phyloP scores from a whole-genome alignment of 345 rosid genomes.

The Rubroshorea leprosula region DNA sequence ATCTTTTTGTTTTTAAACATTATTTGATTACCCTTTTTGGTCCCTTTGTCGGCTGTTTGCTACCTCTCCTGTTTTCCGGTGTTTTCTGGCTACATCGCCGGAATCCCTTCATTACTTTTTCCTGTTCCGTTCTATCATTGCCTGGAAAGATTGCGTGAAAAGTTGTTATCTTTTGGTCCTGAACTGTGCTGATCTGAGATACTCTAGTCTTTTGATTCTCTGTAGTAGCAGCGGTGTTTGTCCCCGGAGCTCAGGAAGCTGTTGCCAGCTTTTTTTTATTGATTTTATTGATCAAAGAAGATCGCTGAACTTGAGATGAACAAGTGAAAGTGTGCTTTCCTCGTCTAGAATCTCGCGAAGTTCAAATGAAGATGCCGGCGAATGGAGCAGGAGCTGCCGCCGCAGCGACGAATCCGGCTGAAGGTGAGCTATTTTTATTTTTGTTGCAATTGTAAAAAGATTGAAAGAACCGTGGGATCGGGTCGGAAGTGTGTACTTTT shows the following conservation, averaged over 20 bases:
- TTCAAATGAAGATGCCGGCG: slow-evolving; percentile 39
- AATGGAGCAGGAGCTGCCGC: slow-evolving; percentile 28
- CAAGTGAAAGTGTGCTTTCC: slow-evolving; percentile 14
- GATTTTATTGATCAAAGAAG: too few species aligned
- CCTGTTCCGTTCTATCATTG: too few species aligned
- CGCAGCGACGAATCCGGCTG: slow-evolving; percentile 25
- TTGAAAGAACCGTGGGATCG: slow-evolving; percentile 16
- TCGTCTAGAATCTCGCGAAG: too few species aligned
- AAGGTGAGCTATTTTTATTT: slow-evolving; percentile 35
- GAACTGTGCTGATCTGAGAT: too few species aligned
- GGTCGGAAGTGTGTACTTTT: not conserved
- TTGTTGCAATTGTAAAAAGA: slow-evolving; percentile 3
- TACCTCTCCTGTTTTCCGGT: too few species aligned
- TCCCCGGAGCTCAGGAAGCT: not conserved
- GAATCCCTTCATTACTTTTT: too few species aligned
- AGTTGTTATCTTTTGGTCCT: too few species aligned
- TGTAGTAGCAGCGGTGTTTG: too few species aligned
- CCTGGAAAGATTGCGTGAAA: too few species aligned
- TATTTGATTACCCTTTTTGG: not conserved
- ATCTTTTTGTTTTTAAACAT: not conserved
- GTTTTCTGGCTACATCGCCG: slow-evolving; percentile 10
- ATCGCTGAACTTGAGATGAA: too few species aligned
- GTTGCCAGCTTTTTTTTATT: too few species aligned
- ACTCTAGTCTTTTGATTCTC: too few species aligned
- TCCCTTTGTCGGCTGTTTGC: not conserved